phyloP scores from a whole-genome alignment of 352 stramenopile genomes.

The Phytophthora cactorum region DNA sequence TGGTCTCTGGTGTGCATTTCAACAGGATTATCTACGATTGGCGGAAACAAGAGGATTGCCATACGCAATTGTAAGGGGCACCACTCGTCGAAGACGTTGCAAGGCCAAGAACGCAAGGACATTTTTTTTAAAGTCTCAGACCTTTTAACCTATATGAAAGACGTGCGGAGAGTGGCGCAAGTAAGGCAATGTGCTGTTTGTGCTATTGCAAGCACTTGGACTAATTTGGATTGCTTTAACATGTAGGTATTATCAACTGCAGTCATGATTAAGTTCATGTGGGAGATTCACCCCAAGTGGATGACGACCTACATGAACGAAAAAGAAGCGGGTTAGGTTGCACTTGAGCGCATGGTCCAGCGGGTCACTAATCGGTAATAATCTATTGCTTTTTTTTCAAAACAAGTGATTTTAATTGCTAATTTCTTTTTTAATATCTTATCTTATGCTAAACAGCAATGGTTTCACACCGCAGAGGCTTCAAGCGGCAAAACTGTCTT shows the following conservation, averaged over 20 bases:
- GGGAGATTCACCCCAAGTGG: not conserved
- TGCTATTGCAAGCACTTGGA: not conserved
- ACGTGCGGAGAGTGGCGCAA: too few relatives aligned
- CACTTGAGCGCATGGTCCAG: not conserved
- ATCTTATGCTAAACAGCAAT: not conserved
- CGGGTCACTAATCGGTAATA: not conserved
- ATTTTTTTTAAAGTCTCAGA: not conserved
- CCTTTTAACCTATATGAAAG: constrained; percentile 3
- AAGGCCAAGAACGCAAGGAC: not conserved
- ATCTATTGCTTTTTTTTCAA: not conserved
- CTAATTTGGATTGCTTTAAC: not conserved
- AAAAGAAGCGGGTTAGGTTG: not conserved
- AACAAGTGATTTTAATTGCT: not conserved
- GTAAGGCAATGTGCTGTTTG: not conserved
- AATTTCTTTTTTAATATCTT: not conserved
- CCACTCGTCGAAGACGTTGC: not conserved
- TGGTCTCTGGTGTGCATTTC: too few relatives aligned
- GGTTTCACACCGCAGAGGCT: too few relatives aligned
- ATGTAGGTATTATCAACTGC: not conserved
- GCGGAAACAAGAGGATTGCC: too few relatives aligned
- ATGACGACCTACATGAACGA: not conserved
- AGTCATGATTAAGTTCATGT: not conserved
- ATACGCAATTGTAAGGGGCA: not conserved
- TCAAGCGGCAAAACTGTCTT: not conserved
- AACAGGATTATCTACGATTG: too few relatives aligned